phyloP scores from a whole-genome alignment of 2,329 filamentous ascomycete genomes.

The Cercospora citrullina region DNA sequence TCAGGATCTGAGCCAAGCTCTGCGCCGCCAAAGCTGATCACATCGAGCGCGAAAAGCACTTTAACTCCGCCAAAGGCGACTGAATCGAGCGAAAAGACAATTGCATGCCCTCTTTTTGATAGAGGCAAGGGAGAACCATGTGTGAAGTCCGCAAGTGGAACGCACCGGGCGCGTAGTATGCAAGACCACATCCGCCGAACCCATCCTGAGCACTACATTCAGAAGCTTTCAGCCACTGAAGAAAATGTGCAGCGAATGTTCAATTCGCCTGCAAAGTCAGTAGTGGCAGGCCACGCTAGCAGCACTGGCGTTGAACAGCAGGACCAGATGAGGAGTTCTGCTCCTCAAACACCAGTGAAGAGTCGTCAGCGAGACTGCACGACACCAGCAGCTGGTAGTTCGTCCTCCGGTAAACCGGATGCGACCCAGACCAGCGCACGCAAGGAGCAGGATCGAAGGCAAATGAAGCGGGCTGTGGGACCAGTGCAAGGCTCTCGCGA shows the following conservation, averaged over 20 bases:
- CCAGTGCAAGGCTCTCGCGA: not conserved
- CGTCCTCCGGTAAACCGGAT: not conserved
- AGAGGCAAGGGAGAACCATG: not conserved
- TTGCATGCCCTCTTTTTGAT: not conserved
- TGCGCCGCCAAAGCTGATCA: not conserved
- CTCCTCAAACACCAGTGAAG: not conserved
- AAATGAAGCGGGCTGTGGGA: not conserved
- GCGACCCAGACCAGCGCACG: not conserved
- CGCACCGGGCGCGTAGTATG: not conserved
- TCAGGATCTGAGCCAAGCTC: constrained; percentile 3
- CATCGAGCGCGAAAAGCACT: not conserved
- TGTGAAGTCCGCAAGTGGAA: not conserved
- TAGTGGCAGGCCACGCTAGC: not conserved
- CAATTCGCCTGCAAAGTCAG: not conserved
- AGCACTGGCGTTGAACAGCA: not conserved
- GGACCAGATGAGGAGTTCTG: not conserved
- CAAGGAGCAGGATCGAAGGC: not conserved
- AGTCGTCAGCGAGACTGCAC: not conserved
- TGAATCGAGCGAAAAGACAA: not conserved
- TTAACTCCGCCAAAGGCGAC: not conserved
- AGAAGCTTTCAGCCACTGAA: not conserved
- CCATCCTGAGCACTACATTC: constrained; percentile 6
- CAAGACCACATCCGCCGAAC: not conserved
- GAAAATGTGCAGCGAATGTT: not conserved
- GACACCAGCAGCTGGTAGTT: not conserved